A percentile compares a stretch with the other conserved stretches of the same genome.
phyloP scores from a whole-genome alignment of 2,329 filamentous ascomycete species.

The Ceratocystis eucalypticola region DNA sequence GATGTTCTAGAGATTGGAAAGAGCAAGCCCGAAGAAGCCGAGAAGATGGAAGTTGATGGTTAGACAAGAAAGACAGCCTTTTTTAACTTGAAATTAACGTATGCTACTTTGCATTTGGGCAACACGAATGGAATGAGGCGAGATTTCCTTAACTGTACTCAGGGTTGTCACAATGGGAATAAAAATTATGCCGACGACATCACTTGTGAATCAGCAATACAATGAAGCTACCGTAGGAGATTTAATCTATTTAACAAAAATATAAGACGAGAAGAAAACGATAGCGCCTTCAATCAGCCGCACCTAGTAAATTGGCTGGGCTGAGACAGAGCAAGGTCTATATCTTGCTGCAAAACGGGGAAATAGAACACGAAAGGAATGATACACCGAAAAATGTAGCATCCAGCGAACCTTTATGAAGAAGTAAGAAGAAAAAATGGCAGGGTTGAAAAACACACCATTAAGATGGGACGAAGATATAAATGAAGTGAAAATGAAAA shows the following conservation, averaged over 20 bases:
- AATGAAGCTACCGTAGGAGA: not conserved
- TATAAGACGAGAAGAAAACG: not conserved
- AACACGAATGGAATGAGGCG: not conserved
- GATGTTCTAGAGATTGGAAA: conserved; percentile 57
- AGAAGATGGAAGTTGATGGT: conserved; percentile 56
- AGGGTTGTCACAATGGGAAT: not conserved
- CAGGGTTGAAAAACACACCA: not conserved
- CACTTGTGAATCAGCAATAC: too few species aligned
- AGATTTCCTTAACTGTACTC: not conserved
- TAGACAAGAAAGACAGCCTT: conserved; percentile 26
- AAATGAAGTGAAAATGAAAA: conserved; percentile 22
- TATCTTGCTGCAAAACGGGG: not conserved
- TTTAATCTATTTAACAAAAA: not conserved
- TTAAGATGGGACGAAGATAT: not conserved
- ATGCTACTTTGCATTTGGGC: not conserved
- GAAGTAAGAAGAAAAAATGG: not conserved
- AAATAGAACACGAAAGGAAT: conserved; percentile 1
- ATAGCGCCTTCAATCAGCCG: not conserved
- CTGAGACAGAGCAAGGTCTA: conserved; percentile 14
- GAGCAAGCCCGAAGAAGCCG: conserved; percentile 40
- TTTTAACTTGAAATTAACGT: not conserved
- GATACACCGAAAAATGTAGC: not conserved
- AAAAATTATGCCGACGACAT: not conserved
- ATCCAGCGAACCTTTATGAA: not conserved
- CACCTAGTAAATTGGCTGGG: not conserved